Base-by-base conservation (phyloP, 192 early-diverging fungal genomes). In the Borealophlyctis nickersoniae region DNA sequence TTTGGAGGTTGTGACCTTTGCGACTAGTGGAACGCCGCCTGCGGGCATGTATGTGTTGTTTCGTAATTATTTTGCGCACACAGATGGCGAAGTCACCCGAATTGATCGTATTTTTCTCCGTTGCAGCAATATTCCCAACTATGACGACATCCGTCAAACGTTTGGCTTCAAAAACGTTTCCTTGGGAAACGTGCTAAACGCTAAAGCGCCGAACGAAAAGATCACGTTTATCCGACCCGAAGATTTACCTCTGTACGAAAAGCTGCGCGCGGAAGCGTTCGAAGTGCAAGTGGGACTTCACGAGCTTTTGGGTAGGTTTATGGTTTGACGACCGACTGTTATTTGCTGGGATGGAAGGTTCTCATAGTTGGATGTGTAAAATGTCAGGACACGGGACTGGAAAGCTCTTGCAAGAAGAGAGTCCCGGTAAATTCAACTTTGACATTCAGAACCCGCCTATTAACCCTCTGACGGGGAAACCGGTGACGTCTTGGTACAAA, bases 251-350 rank as follows among this genome's bases (percentile, higher is more conserved):
- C 36, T 76, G 26, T 84, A 75, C 69, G 35, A 58, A 2, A 76
- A 73, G 48, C 74, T 67, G 54, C 57, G 65, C 3, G 65, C 63
- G 5, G 36, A 52, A 16, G 71, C 84, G 2, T 86, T 86, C 60
- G 83, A 86, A 56, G 80, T 86, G 2, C 82, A 86, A 66, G 83
- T 85, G 24, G 84, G 83, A 23, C 68, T 80, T 2, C 84, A 86
- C 68, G 84, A 86, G 70, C 62, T 79, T 3, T 59, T 79, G 27
- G 76, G 72, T 65, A 57, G 19, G 60, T 23, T n/a, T n/a, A n/a
- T n/a, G n/a, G n/a, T n/a, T n/a, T n/a, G n/a, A n/a, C n/a, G n/a
- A n/a, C n/a, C n/a, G n/a, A n/a, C n/a, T n/a, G n/a, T n/a, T n/a
- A n/a, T n/a, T n/a, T n/a, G n/a, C n/a, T n/a, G n/a, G n/a, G 39